Conservation (phyloP, 1,139 yeast genomes). For the Ogataea hybrid region DNA sequence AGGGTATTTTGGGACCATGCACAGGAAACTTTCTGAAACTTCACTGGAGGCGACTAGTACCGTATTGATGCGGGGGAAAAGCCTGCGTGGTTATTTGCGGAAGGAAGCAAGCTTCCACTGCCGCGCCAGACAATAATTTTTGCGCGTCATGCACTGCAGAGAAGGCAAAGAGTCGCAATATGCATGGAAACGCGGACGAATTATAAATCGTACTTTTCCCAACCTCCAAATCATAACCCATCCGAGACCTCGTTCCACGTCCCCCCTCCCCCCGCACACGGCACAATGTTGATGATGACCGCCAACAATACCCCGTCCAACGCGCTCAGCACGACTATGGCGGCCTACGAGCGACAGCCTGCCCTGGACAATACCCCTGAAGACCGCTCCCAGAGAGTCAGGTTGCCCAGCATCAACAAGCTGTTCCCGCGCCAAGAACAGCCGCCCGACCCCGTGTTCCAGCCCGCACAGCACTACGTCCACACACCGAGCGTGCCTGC, state of each 20-base stretch:
- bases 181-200: neutral
- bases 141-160: neutral
- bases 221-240: neutral
- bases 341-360: conserved; percentile 1
- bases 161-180: neutral
- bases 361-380: neutral
- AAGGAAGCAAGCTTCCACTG: neutral
- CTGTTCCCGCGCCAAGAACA: conserved; percentile 15
- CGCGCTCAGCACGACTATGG: conserved; percentile 7
- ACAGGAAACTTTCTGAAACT: neutral
- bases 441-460: neutral
- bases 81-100: neutral
- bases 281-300: conserved; percentile 15
- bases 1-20: neutral
- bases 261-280: neutral
- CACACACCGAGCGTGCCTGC: neutral
- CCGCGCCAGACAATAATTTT: neutral
- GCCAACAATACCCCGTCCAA: conserved; percentile 6
- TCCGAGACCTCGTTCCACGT: neutral
- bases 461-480: neutral
- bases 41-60: neutral
- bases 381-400: conserved; percentile 9
- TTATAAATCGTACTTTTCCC: neutral
- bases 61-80: neutral
- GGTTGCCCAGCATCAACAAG: conserved; percentile 21